Base-by-base conservation (phyloP, 2,329 filamentous ascomycete species). In the Domatiomyces globalis region DNA sequence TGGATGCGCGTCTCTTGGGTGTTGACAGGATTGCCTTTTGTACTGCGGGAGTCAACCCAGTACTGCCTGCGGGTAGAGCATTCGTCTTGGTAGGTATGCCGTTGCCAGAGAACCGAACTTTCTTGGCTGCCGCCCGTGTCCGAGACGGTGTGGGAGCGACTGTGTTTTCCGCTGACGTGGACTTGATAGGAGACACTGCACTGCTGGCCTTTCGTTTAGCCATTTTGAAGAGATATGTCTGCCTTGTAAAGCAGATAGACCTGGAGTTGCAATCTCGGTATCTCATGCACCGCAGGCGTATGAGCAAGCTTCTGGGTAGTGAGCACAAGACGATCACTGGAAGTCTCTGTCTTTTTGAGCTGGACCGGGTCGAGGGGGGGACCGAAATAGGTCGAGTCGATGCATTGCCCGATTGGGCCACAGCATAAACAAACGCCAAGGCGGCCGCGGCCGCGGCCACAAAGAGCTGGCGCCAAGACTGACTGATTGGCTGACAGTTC, bases 41-140 rank as follows among this genome's bases (percentile, higher is more conserved):
- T 52, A 73, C 62, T 4, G 66, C 62, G 17, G 71, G 71, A 3
- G 71, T 73, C 5, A 73, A 57, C n/a, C 71, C 70, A 1, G 71
- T 73, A 1, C 67, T 67, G 12, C 20, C 49, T 27, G 48, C 7
- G 6, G 33, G 19, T n/a, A 43, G 27, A 15, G 53, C 42, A 17
- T 36, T 52, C 39, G 43, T 22, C 45, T 17, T 18, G 17, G 47
- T 51, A 2, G 47, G 36, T 43, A 64, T 63, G 5, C 66, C 66
- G 5, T 69, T 66, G 48, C 72, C 69, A 1, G 71, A 73, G 57
- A 73, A 72, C 22, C 71, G 69, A 36, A 71, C 67, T 55, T 63
- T 67, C 55, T 73, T 74, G 39, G 61, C 62, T 12, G 61, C 55
- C 58, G 61, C 55, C 58, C 59, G 52, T 47, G 50, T 52, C 9